Evolutionary conservation across 108 stramenopile species (phyloP).

Genomic region (Mediolabrus comicus): DNA sequence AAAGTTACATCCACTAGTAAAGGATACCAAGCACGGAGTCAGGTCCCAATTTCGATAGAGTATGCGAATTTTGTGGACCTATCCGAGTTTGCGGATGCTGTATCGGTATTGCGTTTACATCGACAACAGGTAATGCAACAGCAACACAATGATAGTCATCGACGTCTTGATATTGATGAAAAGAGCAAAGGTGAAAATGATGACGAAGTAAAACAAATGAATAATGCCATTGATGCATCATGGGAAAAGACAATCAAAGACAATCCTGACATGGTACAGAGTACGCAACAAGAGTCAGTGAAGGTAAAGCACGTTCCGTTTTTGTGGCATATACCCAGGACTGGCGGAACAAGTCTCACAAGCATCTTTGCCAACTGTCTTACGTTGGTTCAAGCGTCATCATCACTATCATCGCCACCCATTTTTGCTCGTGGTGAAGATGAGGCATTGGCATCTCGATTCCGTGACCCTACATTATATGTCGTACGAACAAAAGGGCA

Average conservation of each 20-base stretch:
- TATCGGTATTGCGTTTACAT: conserved; percentile 13
- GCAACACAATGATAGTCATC: conserved; percentile 7
- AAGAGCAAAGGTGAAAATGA: not conserved
- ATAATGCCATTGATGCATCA: conserved; percentile 27
- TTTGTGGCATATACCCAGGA: conserved; percentile 37
- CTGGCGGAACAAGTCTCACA: conserved; percentile 26
- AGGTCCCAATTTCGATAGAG: conserved; percentile 23
- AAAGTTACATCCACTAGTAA: not conserved
- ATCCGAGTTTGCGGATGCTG: conserved; percentile 31
- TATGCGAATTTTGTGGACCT: conserved; percentile 42
- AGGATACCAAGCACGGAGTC: conserved; percentile 37
- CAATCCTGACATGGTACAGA: conserved; percentile 1
- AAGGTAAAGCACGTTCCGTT: conserved; percentile 27
- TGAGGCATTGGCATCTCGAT: conserved; percentile 13
- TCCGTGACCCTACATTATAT: conserved; percentile 28
- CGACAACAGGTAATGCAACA: conserved; percentile 3
- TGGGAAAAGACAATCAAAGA: conserved; percentile 11
- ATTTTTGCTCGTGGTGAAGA: conserved; percentile 21
- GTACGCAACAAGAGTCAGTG: not conserved
- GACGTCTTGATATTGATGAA: not conserved
- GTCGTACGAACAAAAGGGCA: conserved; percentile 23
- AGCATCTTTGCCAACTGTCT: conserved; percentile 20
- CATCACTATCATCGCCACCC: conserved; percentile 26
- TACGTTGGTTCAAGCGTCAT: conserved; percentile 23
- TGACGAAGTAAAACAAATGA: conserved; percentile 25